These are phyloP conservation scores for Yamadazyma aaseri DNA, from an alignment of 1,139 yeast genomes.

Conservation along the genomic window DNA sequence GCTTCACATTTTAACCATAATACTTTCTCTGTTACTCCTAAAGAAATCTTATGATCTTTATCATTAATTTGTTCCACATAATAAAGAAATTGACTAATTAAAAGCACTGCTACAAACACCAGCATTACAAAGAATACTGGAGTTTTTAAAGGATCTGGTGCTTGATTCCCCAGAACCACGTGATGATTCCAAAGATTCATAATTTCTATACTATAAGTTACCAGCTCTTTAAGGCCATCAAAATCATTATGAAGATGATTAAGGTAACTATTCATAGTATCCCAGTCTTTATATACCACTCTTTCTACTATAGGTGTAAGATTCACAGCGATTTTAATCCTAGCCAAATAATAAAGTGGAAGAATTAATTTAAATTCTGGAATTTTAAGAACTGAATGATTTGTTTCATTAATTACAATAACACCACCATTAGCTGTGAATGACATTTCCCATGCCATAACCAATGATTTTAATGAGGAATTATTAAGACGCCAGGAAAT, in stretches of 20 bases:
- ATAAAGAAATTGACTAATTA: constrained; percentile 60
- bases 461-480: constrained; percentile 49
- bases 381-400: constrained; percentile 47
- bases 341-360: constrained; percentile 63
- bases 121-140: constrained; percentile 75
- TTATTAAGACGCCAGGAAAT: constrained; percentile 63
- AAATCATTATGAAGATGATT: constrained; percentile 43
- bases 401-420: constrained; percentile 51
- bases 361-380: constrained; percentile 62
- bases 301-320: constrained; percentile 56
- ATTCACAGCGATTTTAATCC: constrained; percentile 58
- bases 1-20: constrained; percentile 53
- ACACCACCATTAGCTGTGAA: constrained; percentile 63
- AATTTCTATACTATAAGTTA: constrained; percentile 56
- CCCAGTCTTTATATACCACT: constrained; percentile 66
- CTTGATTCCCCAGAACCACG: constrained; percentile 60
- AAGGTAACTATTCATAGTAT: constrained; percentile 55
- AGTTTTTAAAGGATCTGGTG: constrained; percentile 63
- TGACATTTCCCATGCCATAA: constrained; percentile 64
- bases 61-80: constrained; percentile 44
- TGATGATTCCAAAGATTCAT: constrained; percentile 69
- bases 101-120: constrained; percentile 57
- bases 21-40: constrained; percentile 39
- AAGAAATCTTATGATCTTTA: constrained; percentile 16
- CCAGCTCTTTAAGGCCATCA: constrained; percentile 58